Evolutionary conservation across 768 basidiomycete species (phyloP).

Genomic region (Tricholomella constricta): DNA sequence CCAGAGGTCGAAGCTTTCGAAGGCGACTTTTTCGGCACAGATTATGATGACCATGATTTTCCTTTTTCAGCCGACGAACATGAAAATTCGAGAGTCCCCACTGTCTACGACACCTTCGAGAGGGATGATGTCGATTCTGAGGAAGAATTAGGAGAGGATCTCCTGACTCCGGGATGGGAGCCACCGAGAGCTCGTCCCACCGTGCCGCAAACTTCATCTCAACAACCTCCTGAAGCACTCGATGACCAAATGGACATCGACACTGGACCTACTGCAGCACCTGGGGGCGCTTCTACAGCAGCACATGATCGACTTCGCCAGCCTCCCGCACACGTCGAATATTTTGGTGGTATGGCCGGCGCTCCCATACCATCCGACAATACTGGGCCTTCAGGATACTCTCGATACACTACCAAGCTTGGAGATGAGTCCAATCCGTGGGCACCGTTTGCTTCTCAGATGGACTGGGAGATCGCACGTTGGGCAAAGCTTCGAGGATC

Average conservation of each 20-base stretch:
- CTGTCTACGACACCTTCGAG: no score
- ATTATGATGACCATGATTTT: neutral
- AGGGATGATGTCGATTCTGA: neutral
- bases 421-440: neutral
- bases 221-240: neutral
- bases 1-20: neutral
- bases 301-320: neutral
- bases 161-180: neutral
- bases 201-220: neutral
- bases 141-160: neutral
- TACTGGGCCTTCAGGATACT: neutral
- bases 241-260: neutral
- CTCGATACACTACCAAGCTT: neutral
- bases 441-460: neutral
- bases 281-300: neutral
- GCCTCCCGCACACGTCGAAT: neutral
- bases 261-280: neutral
- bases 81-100: no score
- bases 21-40: neutral
- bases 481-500: neutral
- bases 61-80: neutral
- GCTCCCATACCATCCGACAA: neutral
- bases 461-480: neutral
- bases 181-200: neutral
- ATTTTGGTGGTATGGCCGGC: neutral